Evolutionary conservation across 345 rosid species (phyloP).

Genomic region (Chamaenerion angustifolium): DNA sequence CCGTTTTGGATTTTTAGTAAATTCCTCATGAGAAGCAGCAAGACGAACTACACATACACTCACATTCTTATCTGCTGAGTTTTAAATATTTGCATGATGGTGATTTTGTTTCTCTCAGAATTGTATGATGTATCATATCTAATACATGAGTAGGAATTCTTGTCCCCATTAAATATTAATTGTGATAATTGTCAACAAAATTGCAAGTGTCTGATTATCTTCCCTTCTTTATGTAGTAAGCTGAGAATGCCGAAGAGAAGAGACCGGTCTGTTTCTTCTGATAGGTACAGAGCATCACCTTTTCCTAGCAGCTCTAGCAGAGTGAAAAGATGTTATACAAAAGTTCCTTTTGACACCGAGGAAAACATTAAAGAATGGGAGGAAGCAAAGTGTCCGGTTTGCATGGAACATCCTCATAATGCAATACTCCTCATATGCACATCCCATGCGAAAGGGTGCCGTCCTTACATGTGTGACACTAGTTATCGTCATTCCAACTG

Average conservation of each 20-base stretch:
- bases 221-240: background rate
- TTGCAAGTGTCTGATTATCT: too few relatives aligned
- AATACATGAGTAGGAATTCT: too few relatives aligned
- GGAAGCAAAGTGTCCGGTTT: slow-evolving; percentile 90
- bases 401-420: slow-evolving; percentile 99
- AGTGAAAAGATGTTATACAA: slow-evolving; percentile 24
- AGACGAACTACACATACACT: too few relatives aligned
- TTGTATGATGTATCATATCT: too few relatives aligned
- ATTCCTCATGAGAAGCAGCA: too few relatives aligned
- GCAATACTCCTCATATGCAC: slow-evolving; percentile 85
- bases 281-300: slow-evolving; percentile 46
- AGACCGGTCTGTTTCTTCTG: slow-evolving; percentile 57
- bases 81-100: too few relatives aligned
- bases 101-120: too few relatives aligned
- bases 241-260: slow-evolving; percentile 80
- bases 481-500: slow-evolving; percentile 96
- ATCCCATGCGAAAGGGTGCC: slow-evolving; percentile 87
- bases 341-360: slow-evolving; percentile 29
- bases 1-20: too few relatives aligned
- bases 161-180: too few relatives aligned
- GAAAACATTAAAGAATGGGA: slow-evolving; percentile 77
- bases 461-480: slow-evolving; percentile 95
- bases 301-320: slow-evolving; percentile 47
- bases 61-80: too few relatives aligned
- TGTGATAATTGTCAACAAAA: too few relatives aligned